Evolutionary conservation across 352 stramenopile species (phyloP).

Genomic region (Pythium vanterpoolii): DNA sequence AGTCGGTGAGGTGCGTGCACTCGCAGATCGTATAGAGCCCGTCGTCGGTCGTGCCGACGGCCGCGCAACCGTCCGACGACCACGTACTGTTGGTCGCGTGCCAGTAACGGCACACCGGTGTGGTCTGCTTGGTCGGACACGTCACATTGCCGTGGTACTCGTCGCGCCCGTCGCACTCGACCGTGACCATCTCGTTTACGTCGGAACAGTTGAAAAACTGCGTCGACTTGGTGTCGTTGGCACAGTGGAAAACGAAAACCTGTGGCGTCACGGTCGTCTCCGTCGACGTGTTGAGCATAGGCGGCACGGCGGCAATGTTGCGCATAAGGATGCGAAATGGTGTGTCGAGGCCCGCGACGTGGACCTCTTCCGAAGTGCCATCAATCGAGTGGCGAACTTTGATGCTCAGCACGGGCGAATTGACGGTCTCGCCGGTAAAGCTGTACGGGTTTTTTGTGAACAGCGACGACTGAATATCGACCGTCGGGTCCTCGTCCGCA

Average conservation of each 20-base stretch:
- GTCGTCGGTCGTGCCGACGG: conserved; percentile 50
- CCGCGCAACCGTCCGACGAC: conserved; percentile 56
- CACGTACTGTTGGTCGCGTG: conserved; percentile 34
- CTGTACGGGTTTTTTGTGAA: conserved; percentile 68
- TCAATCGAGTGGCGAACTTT: conserved; percentile 34
- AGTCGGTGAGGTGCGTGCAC: conserved; percentile 74
- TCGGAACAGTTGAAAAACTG: conserved; percentile 57
- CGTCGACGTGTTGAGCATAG: background rate
- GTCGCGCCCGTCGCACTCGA: conserved; percentile 49
- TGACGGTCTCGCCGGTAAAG: conserved; percentile 42
- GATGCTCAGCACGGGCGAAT: conserved; percentile 61
- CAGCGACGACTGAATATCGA: conserved; percentile 61
- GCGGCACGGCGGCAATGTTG: conserved; percentile 36
- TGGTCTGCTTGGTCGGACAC: conserved; percentile 37
- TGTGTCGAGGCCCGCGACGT: conserved; percentile 30
- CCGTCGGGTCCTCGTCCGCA: conserved; percentile 34
- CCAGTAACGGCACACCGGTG: conserved; percentile 63
- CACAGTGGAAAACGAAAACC: conserved; percentile 40
- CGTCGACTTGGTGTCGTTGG: conserved; percentile 41
- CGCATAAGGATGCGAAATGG: conserved; percentile 55
- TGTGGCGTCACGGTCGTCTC: conserved; percentile 16
- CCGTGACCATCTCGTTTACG: conserved; percentile 29
- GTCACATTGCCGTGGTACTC: conserved; percentile 44
- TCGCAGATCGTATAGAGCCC: conserved; percentile 72
- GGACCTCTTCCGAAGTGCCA: conserved; percentile 29